phyloP scores from a whole-genome alignment of 192 early-diverging fungal species.

The Linnemannia zychae region DNA sequence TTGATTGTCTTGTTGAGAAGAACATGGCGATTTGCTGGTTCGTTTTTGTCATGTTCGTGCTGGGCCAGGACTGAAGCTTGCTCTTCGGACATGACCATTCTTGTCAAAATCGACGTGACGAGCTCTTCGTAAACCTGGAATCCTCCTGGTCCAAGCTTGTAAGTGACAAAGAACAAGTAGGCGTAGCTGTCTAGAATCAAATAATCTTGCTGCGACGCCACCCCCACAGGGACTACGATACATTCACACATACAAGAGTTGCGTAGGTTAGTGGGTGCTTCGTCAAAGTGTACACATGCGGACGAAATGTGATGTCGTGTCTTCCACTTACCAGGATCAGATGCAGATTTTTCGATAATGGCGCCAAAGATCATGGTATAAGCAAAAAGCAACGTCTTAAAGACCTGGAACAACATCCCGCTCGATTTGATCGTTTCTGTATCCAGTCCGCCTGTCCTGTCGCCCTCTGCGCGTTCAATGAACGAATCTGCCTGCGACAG shows the following conservation, averaged over 20 bases:
- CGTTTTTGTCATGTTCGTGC: neutral
- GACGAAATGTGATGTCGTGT: neutral
- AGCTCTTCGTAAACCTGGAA: constrained; percentile 67
- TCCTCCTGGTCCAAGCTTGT: constrained; percentile 57
- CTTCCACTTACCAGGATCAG: constrained; percentile 20
- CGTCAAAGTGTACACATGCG: neutral
- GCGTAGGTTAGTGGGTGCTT: neutral
- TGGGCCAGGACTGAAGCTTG: neutral
- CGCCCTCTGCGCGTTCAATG: constrained; percentile 6
- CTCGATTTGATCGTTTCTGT: constrained; percentile 30
- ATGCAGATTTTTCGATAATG: constrained; percentile 45
- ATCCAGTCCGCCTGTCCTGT: constrained; percentile 17
- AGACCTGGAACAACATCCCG: constrained; percentile 58
- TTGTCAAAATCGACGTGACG: constrained; percentile 57
- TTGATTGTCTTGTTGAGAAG: constrained; percentile 38
- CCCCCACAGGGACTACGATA: constrained; percentile 28
- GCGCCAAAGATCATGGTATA: constrained; percentile 64
- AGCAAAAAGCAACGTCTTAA: constrained; percentile 64
- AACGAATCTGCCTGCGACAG: constrained; percentile 37
- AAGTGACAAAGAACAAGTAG: constrained; percentile 64
- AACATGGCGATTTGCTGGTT: constrained; percentile 14
- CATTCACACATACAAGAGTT: neutral
- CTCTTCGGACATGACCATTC: constrained; percentile 46
- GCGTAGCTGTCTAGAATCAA: constrained; percentile 61
- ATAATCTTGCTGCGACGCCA: constrained; percentile 26